Percentiles rank a stretch among this genome's conserved stretches.
These are phyloP conservation scores for Kodamaea hsintzibuensis DNA, from an alignment of 805 yeast species.

Conservation along the genomic window DNA sequence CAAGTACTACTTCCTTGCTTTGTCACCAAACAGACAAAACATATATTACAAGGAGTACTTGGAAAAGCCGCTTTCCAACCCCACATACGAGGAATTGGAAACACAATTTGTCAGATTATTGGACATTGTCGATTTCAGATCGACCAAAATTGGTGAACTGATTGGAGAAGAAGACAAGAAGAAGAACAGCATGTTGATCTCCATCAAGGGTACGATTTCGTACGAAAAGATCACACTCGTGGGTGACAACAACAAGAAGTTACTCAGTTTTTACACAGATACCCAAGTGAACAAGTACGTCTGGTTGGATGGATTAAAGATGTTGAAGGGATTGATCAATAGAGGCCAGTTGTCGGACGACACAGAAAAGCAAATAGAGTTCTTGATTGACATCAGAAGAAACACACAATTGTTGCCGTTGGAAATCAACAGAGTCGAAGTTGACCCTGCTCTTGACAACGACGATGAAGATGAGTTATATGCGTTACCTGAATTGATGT, in stretches of 20 bases:
- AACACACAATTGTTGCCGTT: conserved; percentile 42
- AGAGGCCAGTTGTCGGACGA: conserved; percentile 36
- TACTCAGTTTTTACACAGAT: conserved; percentile 67
- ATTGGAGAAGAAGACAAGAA: conserved; percentile 43
- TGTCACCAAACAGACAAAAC: conserved; percentile 67
- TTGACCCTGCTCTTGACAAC: conserved; percentile 20
- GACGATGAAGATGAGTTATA: conserved; percentile 32
- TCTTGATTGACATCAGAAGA: conserved; percentile 37
- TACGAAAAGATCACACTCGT: conserved; percentile 57
- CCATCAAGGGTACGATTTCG: conserved; percentile 55
- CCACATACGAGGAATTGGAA: conserved; percentile 60
- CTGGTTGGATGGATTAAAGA: conserved; percentile 78
- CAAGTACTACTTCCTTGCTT: conserved; percentile 54
- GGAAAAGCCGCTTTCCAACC: conserved; percentile 46
- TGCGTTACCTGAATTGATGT: conserved; percentile 26
- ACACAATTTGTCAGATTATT: conserved; percentile 52
- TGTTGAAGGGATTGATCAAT: conserved; percentile 38
- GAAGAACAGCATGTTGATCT: conserved; percentile 47
- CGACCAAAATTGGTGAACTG: conserved; percentile 48
- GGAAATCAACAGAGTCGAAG: conserved; percentile 24
- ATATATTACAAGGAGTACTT: conserved; percentile 61
- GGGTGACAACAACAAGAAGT: conserved; percentile 40
- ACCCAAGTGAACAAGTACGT: conserved; percentile 65
- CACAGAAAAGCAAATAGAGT: conserved; percentile 36
- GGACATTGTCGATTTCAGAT: conserved; percentile 51